Base-by-base conservation (phyloP, 495 filamentous ascomycete species). In the Penicillium turbatum region DNA sequence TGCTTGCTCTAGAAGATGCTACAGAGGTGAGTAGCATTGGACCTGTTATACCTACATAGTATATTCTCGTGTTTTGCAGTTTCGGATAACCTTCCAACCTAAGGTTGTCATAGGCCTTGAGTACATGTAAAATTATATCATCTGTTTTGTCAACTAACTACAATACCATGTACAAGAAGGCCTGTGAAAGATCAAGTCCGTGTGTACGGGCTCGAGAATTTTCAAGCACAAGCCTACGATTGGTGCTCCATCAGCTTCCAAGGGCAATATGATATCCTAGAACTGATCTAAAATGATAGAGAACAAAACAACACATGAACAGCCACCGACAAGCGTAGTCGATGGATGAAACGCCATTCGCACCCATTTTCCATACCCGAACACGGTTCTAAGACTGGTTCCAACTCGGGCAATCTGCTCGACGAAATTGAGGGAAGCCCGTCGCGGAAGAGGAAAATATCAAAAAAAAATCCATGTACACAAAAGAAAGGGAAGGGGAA, bases 281-380 rank as follows among this genome's bases (percentile, higher is more conserved):
- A 60, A 61, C 42, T 62, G 51, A 56, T 67, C 64, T 67, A 67
- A 52, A 61, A 54, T 45, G 45, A 47, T 45, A 62, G 57, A 59
- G 44, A 55, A 57, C 34, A 46, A 53, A 56, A 62, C 64, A 72
- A 70, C 53, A 64, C 55, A 58, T 55, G 54, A 56, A 62, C 59
- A 62, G 64, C 66, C 66, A 66, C 69, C 68, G 60, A 70, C 65
- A 65, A 24, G 65, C 48, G 58, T 54, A 51, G 59, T 64, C 69
- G 62, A 64, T 64, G 57, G 60, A 69, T 68, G 63, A 74, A 77
- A 77, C 74, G 74, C 74, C 74, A 72, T 72, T 71, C 62, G 62
- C 72, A 73, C 74, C 71, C 61, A 67, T 77, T 77, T 73, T 72
- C 72, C 71, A 72, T 63, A 70, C 70, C 71, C 67, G 68, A 74